Conservation (phyloP, 495 filamentous ascomycete species). For the Penicillium ochrochloron region DNA sequence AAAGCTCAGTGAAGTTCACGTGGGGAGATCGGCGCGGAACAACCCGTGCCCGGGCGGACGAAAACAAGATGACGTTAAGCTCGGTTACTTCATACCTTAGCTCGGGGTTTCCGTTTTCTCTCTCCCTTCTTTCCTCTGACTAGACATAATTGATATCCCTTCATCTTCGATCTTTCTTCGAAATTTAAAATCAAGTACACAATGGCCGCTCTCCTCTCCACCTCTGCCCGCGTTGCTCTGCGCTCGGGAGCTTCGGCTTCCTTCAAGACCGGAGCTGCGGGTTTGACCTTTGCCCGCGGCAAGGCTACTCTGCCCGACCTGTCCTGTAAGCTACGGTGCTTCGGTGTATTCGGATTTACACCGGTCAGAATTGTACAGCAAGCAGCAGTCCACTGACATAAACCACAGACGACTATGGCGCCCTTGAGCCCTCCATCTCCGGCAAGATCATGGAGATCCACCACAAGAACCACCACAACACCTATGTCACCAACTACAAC, state of each 20-base stretch:
- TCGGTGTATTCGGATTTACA: not conserved
- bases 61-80: constrained; percentile 41
- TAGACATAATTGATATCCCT: constrained; percentile 3
- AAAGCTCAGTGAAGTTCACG: constrained; percentile 32
- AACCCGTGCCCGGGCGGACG: constrained; percentile 20
- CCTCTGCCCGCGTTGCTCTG: constrained; percentile 57
- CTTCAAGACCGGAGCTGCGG: constrained; percentile 60
- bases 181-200: constrained; percentile 20
- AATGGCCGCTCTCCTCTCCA: constrained; percentile 64
- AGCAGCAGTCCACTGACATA: constrained; percentile 19
- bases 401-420: constrained; percentile 76
- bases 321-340: constrained; percentile 66
- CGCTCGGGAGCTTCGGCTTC: constrained; percentile 56
- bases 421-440: constrained; percentile 92
- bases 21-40: constrained; percentile 26
- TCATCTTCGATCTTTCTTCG: not conserved
- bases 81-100: constrained; percentile 42
- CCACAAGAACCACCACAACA: constrained; percentile 72
- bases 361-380: not conserved
- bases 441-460: constrained; percentile 97
- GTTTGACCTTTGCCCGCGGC: constrained; percentile 75
- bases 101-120: constrained; percentile 19
- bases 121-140: constrained; percentile 17
- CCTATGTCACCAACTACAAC: constrained; percentile 73
- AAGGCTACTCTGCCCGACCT: constrained; percentile 96